These are phyloP conservation scores for Boletellus sp. DNA, from an alignment of 768 basidiomycete genomes.

Conservation along the genomic window DNA sequence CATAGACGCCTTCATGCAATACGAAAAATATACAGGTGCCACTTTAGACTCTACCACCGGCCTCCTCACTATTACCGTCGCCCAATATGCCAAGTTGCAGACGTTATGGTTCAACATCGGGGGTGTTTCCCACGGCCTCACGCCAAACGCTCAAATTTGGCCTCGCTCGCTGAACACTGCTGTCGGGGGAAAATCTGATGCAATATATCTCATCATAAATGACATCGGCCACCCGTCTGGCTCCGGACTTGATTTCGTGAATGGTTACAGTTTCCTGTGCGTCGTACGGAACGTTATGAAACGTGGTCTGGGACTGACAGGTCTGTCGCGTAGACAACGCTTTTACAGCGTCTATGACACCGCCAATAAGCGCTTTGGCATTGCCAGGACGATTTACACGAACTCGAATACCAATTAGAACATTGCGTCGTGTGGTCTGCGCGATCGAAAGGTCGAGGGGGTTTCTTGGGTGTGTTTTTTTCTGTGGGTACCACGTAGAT, in stretches of 20 bases:
- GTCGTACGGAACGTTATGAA: background rate
- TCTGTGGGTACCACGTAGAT: too few species aligned
- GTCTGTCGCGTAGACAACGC: slow-evolving; percentile 26
- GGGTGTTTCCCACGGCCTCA: slow-evolving; percentile 12
- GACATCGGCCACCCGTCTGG: slow-evolving; percentile 13
- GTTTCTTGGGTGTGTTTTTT: too few species aligned
- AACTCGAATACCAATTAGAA: background rate
- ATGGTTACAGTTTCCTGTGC: slow-evolving; percentile 7
- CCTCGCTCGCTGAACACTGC: slow-evolving; percentile 25
- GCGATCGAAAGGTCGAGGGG: too few species aligned
- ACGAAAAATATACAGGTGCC: slow-evolving; percentile 24
- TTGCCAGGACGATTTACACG: slow-evolving; percentile 36
- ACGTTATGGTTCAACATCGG: slow-evolving; percentile 27
- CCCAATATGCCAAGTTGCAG: slow-evolving; percentile 21
- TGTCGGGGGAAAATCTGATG: slow-evolving; percentile 20
- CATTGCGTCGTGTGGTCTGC: background rate
- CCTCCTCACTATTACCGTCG: slow-evolving; percentile 21
- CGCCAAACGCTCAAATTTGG: slow-evolving; percentile 29
- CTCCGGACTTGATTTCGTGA: slow-evolving; percentile 15
- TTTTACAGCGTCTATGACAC: slow-evolving; percentile 42
- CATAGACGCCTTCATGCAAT: slow-evolving; percentile 23
- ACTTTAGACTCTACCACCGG: slow-evolving; percentile 21
- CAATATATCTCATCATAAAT: slow-evolving; percentile 22
- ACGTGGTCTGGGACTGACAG: background rate
- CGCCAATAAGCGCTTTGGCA: slow-evolving; percentile 35